These are phyloP conservation scores for Candida maltosa DNA, from an alignment of 805 yeast species.

Conservation along the genomic window DNA sequence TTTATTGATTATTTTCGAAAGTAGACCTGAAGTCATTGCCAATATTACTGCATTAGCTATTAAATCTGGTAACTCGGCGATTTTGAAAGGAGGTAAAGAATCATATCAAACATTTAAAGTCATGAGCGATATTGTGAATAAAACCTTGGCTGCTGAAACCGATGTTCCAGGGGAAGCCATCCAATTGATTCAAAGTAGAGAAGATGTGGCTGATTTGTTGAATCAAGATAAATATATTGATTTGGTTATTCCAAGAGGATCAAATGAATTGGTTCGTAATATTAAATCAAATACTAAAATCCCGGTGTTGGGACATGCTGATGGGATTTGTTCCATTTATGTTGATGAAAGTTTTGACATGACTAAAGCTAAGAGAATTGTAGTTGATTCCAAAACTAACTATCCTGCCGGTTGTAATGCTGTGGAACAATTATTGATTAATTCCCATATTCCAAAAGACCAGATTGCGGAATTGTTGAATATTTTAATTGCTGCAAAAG, in stretches of 20 bases:
- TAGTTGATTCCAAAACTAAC: slow-evolving; percentile 87
- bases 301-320: slow-evolving; percentile 98
- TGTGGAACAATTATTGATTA: slow-evolving; percentile 77
- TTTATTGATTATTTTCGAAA: slow-evolving; percentile 85
- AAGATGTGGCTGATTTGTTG: slow-evolving; percentile 81
- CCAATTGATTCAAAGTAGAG: slow-evolving; percentile 84
- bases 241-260: slow-evolving; percentile 96
- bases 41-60: slow-evolving; percentile 93
- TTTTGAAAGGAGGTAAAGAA: slow-evolving; percentile 96
- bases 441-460: slow-evolving; percentile 37
- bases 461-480: slow-evolving; percentile 22
- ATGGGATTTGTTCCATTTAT: slow-evolving; percentile 91
- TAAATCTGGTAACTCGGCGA: slow-evolving; percentile 95
- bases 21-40: slow-evolving; percentile 98
- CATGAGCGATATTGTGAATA: slow-evolving; percentile 69
- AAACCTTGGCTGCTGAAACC: slow-evolving; percentile 54
- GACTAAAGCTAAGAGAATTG: slow-evolving; percentile 69
- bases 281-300: slow-evolving; percentile 88
- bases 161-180: slow-evolving; percentile 78
- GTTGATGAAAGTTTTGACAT: slow-evolving; percentile 76
- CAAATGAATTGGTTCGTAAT: slow-evolving; percentile 82
- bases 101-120: slow-evolving; percentile 79
- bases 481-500: slow-evolving; percentile 58
- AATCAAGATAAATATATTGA: slow-evolving; percentile 88
- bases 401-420: slow-evolving; percentile 99